Conservation (phyloP, 2,329 filamentous ascomycete species). For the Rhytidhysteron rufulum region DNA sequence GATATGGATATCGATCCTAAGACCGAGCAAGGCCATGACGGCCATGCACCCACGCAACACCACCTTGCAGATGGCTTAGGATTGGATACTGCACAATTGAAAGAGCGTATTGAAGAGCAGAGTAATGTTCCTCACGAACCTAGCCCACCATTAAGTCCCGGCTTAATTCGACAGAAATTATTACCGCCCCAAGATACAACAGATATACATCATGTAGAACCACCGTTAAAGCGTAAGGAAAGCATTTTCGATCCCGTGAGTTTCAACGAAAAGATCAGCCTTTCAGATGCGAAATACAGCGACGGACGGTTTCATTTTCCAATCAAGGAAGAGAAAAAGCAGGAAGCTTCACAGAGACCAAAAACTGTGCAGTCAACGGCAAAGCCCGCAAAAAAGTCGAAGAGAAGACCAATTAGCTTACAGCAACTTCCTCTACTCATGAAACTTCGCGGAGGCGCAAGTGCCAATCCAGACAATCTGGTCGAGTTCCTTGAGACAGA, state of each 20-base stretch:
- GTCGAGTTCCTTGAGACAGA: constrained; percentile 12
- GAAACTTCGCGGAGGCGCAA: constrained; percentile 20
- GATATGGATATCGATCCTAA: background rate
- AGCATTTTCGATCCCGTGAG: constrained; percentile 50
- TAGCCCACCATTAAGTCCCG: constrained; percentile 40
- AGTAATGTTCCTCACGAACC: constrained; percentile 3
- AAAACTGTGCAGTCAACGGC: too few relatives aligned
- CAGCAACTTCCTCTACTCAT: constrained; percentile 26
- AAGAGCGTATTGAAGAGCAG: background rate
- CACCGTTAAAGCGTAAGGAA: too few relatives aligned
- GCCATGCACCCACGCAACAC: background rate
- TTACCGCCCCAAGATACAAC: constrained; percentile 33
- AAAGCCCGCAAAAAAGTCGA: constrained; percentile 4
- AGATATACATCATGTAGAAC: too few relatives aligned
- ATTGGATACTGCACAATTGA: background rate
- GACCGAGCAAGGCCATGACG: background rate
- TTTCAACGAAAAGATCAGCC: constrained; percentile 47
- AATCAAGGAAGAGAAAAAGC: constrained; percentile 8
- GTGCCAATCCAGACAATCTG: constrained; percentile 1
- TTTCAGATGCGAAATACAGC: constrained; percentile 53
- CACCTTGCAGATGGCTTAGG: background rate
- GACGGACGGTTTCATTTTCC: constrained; percentile 42
- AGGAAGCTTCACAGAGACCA: too few relatives aligned
- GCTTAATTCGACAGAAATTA: constrained; percentile 43
- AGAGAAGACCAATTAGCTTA: constrained; percentile 20